phyloP scores from a whole-genome alignment of 2,329 filamentous ascomycete species.

The Fusarium sp. region DNA sequence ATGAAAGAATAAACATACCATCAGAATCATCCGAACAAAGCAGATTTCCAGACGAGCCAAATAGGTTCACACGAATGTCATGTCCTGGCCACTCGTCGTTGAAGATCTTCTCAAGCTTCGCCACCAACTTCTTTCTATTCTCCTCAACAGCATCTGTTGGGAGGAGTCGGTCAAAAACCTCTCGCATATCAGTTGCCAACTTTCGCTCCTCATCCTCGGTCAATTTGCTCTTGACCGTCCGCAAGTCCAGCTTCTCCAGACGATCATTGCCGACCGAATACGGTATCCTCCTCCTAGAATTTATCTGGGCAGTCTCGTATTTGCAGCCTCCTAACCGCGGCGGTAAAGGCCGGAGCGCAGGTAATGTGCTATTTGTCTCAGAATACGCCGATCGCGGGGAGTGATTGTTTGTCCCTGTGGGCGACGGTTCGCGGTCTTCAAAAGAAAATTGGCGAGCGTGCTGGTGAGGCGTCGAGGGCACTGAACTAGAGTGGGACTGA shows the following conservation, averaged over 20 bases:
- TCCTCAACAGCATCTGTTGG: constrained; percentile 85
- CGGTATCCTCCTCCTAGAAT: constrained; percentile 88
- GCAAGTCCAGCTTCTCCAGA: constrained; percentile 78
- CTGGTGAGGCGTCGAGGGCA: constrained; percentile 94
- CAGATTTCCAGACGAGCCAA: constrained; percentile 97
- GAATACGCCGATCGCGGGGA: constrained; percentile 93
- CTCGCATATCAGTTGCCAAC: constrained; percentile 85
- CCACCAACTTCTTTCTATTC: constrained; percentile 82
- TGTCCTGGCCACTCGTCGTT: constrained; percentile 93
- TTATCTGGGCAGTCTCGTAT: constrained; percentile 89
- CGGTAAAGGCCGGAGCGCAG: constrained; percentile 76
- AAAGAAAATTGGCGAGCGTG: constrained; percentile 87
- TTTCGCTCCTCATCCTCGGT: constrained; percentile 80
- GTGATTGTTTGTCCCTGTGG: constrained; percentile 81
- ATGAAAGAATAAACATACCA: constrained; percentile 70
- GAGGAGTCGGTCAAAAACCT: constrained; percentile 87
- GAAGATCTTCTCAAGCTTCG: constrained; percentile 89
- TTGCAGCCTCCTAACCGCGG: constrained; percentile 77
- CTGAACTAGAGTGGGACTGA: constrained; percentile 81
- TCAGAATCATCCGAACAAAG: constrained; percentile 97
- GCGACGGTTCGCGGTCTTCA: constrained; percentile 84
- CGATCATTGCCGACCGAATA: constrained; percentile 90
- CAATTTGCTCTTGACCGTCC: constrained; percentile 80
- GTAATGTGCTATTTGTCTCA: constrained; percentile 83
- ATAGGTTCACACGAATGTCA: constrained; percentile 91